These are phyloP conservation scores for Lasiosphaeriaceae sp. DNA, from an alignment of 495 filamentous ascomycete genomes.

Conservation along the genomic window DNA sequence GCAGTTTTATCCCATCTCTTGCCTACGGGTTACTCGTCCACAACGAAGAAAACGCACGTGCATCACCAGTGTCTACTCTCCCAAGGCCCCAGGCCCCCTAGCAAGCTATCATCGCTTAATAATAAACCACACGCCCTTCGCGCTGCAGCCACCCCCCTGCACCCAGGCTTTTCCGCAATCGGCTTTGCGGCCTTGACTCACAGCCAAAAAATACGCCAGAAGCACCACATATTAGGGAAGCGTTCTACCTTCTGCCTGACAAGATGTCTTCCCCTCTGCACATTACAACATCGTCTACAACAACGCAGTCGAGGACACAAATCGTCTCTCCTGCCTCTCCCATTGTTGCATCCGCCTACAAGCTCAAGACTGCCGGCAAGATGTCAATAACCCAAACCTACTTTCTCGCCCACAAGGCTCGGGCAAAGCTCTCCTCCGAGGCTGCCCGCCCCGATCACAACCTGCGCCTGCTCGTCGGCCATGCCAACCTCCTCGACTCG, in stretches of 20 bases:
- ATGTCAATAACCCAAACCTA: slow-evolving; percentile 98
- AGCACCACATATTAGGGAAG: slow-evolving; percentile 22
- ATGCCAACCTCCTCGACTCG: slow-evolving; percentile 95
- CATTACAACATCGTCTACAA: slow-evolving; percentile 21
- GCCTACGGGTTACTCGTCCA: too few species aligned
- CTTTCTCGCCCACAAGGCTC: slow-evolving; percentile 93
- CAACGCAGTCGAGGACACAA: slow-evolving; percentile 18
- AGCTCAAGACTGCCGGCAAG: slow-evolving; percentile 48
- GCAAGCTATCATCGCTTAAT: too few species aligned
- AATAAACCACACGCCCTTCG: slow-evolving; percentile 14
- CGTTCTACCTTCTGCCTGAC: slow-evolving; percentile 6
- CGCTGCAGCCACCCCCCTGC: slow-evolving; percentile 6
- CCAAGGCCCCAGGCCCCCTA: not conserved
- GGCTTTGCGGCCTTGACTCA: slow-evolving; percentile 31
- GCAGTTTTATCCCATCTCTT: too few species aligned
- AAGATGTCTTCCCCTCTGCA: slow-evolving; percentile 29
- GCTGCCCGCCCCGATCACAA: slow-evolving; percentile 89
- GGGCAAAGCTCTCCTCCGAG: slow-evolving; percentile 89
- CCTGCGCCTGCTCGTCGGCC: slow-evolving; percentile 87
- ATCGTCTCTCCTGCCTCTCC: slow-evolving; percentile 12
- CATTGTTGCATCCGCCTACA: slow-evolving; percentile 22
- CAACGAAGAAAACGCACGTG: too few species aligned
- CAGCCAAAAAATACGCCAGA: slow-evolving; percentile 20
- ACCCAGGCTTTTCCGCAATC: slow-evolving; percentile 25
- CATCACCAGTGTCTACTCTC: not conserved